Evolutionary conservation across 2,329 filamentous ascomycete species (phyloP), one percentile per base, ranked within the genome.

Genomic region (Pseudogymnoascus sp.): DNA sequence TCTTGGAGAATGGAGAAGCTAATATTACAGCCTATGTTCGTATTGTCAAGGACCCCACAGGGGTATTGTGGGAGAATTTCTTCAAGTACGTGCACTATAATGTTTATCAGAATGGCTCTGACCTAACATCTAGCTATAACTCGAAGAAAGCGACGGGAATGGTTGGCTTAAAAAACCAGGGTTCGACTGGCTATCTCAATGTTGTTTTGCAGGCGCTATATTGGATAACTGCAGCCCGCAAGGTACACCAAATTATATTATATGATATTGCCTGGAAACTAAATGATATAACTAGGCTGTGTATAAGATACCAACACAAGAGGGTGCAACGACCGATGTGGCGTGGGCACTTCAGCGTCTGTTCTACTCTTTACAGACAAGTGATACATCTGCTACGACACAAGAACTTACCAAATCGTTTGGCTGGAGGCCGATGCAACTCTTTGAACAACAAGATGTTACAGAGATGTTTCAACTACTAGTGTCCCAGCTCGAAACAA

Each of bases 391-490:
- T 0, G 93, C 99, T 1, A 85, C 90, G 38, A 99, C 95, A 1
- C 91, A 89, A 61, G 95, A 99, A 73, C 83, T 99, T 38, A 99
- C 95, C 5, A 90, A 91, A 68, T 97, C 95, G 0, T 99, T 99
- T 74, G 95, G 95, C 23, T 99, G 95, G 95, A 93, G 99, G 71
- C 96, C 93, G 2, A 86, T 91, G 67, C 93, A 97, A 72, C 96
- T 97, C 62, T 99, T 99, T 70, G 93, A 97, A 77, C 95, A 99
- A 74, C 95, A 99, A 76, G 95, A 99, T 76, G 95, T 99, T 7
- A 95, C 99, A 75, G 95, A 99, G 75, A 80, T 99, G 37, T 97
- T 93, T 33, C 86, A 95, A 64, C 96, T 97, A 74, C 82, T 99
- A 66, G 97, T 99, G 89, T 95, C 99, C 76, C 88, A 90, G 65